A percentile compares a stretch with the other conserved stretches of the same genome.
Conservation (phyloP, 2,329 filamentous ascomycete genomes). For the Diplodia mutila region DNA sequence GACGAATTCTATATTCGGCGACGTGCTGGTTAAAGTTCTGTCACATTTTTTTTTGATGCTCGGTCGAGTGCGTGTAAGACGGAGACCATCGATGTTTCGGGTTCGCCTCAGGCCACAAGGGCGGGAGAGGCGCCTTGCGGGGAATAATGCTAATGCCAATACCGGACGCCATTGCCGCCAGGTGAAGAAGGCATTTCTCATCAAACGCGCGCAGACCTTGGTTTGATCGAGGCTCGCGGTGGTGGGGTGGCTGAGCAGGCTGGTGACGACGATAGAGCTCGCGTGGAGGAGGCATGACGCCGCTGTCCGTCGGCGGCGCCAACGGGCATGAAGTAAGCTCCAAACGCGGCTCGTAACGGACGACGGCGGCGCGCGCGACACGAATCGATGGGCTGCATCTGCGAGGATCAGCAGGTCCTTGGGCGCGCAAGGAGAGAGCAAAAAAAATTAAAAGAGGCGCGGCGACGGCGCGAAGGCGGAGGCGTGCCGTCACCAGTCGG, state of each 20-base stretch:
- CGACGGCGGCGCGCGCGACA: constrained; percentile 13
- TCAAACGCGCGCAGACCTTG: neutral
- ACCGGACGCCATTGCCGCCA: constrained; percentile 9
- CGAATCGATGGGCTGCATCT: constrained; percentile 1
- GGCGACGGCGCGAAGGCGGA: neutral
- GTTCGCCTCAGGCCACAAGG: constrained; percentile 18
- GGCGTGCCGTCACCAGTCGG: neutral
- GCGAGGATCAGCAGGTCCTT: neutral
- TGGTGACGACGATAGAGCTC: neutral
- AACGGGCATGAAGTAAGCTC: constrained; percentile 5
- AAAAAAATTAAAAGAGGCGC: neutral
- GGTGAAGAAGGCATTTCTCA: neutral
- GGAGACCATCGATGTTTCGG: constrained; percentile 24
- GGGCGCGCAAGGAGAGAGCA: neutral
- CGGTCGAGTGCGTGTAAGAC: constrained; percentile 19
- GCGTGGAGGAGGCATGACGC: neutral
- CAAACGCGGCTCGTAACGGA: constrained; percentile 4
- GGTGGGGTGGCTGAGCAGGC: neutral
- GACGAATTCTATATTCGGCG: constrained; percentile 9
- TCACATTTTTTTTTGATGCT: constrained; percentile 2
- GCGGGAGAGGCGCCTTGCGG: constrained; percentile 17
- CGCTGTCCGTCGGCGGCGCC: neutral
- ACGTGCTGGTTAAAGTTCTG: constrained; percentile 20
- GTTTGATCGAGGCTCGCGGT: neutral
- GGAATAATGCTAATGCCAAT: neutral